Conservation (phyloP, 2,329 filamentous ascomycete species). For the Venturia effusa region DNA sequence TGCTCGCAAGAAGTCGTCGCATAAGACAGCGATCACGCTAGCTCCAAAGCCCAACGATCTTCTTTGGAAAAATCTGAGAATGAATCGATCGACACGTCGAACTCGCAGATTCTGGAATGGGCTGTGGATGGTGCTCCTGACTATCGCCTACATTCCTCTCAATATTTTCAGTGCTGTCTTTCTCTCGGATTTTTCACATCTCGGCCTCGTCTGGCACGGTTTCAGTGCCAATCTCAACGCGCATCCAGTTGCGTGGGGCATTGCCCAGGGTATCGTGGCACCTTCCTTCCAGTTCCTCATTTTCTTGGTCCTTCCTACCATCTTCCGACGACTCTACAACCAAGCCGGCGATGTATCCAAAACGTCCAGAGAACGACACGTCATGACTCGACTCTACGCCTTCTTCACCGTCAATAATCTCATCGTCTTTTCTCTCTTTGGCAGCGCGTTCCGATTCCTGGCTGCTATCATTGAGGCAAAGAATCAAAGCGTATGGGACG, state of each 20-base stretch:
- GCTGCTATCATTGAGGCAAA: conserved; percentile 48
- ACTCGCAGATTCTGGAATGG: conserved; percentile 47
- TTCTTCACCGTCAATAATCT: conserved; percentile 99
- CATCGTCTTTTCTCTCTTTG: conserved; percentile 86
- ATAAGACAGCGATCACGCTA: conserved; percentile 64
- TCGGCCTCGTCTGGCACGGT: conserved; percentile 51
- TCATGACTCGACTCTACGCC: conserved; percentile 81
- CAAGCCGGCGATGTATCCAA: conserved; percentile 83
- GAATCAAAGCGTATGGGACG: conserved; percentile 36
- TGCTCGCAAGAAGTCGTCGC: conserved; percentile 66
- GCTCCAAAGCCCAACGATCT: conserved; percentile 84
- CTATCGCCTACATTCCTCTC: conserved; percentile 75
- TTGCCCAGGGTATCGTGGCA: conserved; percentile 84
- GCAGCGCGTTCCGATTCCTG: conserved; percentile 66
- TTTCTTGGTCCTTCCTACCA: conserved; percentile 77
- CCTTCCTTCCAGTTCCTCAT: conserved; percentile 63
- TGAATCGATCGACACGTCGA: conserved; percentile 54
- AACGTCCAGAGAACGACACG: conserved; percentile 82
- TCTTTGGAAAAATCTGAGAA: conserved; percentile 86
- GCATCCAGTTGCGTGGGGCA: conserved; percentile 63
- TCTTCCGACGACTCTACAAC: conserved; percentile 79
- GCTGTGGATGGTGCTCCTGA: conserved; percentile 66
- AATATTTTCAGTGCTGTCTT: conserved; percentile 95
- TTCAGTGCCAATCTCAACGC: conserved; percentile 56
- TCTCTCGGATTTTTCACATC: conserved; percentile 58